Evolutionary conservation across 129 eudicot genomes (phyloP), one percentile per base, ranked within the genome.

Genomic region (Lactuca saligna): DNA sequence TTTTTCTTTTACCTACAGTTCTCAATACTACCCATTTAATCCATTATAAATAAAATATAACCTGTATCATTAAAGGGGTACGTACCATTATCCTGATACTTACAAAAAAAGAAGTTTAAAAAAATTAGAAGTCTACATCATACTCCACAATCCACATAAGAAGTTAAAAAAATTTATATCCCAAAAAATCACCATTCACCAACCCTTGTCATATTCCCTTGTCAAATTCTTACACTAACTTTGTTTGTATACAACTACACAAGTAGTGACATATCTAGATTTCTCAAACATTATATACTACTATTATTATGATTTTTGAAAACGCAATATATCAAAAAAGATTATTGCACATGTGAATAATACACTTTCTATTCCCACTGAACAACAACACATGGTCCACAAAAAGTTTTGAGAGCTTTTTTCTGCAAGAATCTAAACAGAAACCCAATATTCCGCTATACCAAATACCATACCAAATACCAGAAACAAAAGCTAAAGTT

Each of bases 121-220:
- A 3, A 46, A 46, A 37, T 34, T 57, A 12, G 55, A 41, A 54
- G 15, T 42, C 51, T 44, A 41, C 50, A 54, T 15, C 55, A 25
- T 41, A 57, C 51, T 74, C 59, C n/a, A 65, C 61, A 57, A n/a
- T 74, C 59, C n/a, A 65, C 61, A 67, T 32, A 46, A 66, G 57
- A 66, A 66, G 79, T 59, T 75, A 66, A 57, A 75, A 25, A 12
- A 38, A 11, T 7, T 57, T 34, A 67, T 59, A 57, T 49, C 54
- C 62, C 68, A 49, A 50, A 33, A 59, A 75, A 57, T 73, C 57
- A 31, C 41, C 3, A 42, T 17, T 57, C 57, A 75, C 61, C 79
- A 65, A 66, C 59, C 46, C 73, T 66, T 66, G 73, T 37, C 79
- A 58, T 75, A 70, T 70, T 46, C 48, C 58, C 75, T 68, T 70